Evolutionary conservation across 1,284 basidiomycete species (phyloP), one percentile per base, ranked within the genome.

Genomic region (Moesziomyces globuligerus): DNA sequence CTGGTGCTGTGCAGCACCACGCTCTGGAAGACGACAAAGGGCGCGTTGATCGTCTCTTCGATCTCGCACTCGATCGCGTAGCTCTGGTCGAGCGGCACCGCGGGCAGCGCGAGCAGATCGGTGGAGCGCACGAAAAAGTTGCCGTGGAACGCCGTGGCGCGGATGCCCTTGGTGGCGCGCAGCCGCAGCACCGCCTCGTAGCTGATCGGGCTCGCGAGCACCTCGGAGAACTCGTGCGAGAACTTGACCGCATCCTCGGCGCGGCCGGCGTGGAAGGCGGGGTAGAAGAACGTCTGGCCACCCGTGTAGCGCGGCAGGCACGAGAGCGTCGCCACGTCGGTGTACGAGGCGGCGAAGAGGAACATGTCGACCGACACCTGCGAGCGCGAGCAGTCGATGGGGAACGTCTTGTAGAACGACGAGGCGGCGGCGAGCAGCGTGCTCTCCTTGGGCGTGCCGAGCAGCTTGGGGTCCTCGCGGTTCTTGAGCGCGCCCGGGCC

Each of bases 301-400:
- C 94, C 93, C 15, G 96, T 98, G 84, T 99, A 98, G 79, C 95
- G 91, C 13, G 96, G 96, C 28, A 99, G 86, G 79, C 90, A 95
- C 10, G 91, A 89, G 32, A 96, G 86, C 58, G 90, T 94, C 2
- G 96, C 93, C 37, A 98, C 92, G 83, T 99, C 96, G 72, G 95
- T 94, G 83, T 98, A 99, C 24, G 87, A 86, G 15, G 92, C 87
- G 62, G 91, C 91, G 85, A 97, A 98, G 51, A 98, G 86, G 90
- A 97, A 98, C 95, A 99, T 98, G 83, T 98, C 95, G 53, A 99
- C 94, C 0, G 94, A 94, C 36, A 99, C 91, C 83, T 98, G 96
- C 9, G 91, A 90, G 72, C 95, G 89, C 8, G 95, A 98, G 83
- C 95, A 98, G 77, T 98, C 95, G 81, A 98, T 98, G 18, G 96